phyloP scores from a whole-genome alignment of 1,284 basidiomycete genomes.

The Cutaneotrichosporon sp. region DNA sequence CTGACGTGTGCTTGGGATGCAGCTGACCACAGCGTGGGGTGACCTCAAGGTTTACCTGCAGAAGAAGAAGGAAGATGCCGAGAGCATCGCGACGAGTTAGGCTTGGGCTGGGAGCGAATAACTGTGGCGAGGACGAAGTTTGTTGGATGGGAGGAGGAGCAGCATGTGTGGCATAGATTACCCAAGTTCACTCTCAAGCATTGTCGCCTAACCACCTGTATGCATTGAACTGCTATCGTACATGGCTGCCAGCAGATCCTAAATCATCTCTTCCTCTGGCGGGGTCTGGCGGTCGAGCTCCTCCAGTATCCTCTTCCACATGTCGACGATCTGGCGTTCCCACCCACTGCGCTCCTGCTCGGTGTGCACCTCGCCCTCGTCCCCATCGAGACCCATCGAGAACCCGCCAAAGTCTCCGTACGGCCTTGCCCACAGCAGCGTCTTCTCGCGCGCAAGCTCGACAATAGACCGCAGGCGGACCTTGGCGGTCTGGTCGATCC shows the following conservation, averaged over 20 bases:
- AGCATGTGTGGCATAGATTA: not conserved
- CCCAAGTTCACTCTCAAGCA: not conserved
- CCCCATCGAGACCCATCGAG: constrained; percentile 16
- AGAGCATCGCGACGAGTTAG: constrained; percentile 5
- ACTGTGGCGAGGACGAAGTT: no score
- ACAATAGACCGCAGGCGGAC: constrained; percentile 38
- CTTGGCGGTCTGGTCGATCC: constrained; percentile 31
- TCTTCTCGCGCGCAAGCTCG: constrained; percentile 26
- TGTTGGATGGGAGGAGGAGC: not conserved
- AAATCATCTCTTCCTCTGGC: not conserved
- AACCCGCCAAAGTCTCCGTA: constrained; percentile 39
- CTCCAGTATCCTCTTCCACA: constrained; percentile 30
- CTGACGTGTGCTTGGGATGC: not conserved
- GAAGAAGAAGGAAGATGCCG: constrained; percentile 24
- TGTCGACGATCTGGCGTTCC: constrained; percentile 25
- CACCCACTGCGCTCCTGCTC: constrained; percentile 16
- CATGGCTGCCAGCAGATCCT: not conserved
- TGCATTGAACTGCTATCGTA: constrained; percentile 11
- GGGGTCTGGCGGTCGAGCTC: constrained; percentile 13
- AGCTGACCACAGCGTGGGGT: constrained; percentile 30
- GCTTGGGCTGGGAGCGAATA: not conserved
- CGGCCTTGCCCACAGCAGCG: constrained; percentile 39
- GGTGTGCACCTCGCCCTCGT: constrained; percentile 16
- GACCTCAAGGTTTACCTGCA: constrained; percentile 31
- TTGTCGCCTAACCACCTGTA: constrained; percentile 12